phyloP scores from a whole-genome alignment of 2,329 filamentous ascomycete species.

The Alternaria incomplexa region DNA sequence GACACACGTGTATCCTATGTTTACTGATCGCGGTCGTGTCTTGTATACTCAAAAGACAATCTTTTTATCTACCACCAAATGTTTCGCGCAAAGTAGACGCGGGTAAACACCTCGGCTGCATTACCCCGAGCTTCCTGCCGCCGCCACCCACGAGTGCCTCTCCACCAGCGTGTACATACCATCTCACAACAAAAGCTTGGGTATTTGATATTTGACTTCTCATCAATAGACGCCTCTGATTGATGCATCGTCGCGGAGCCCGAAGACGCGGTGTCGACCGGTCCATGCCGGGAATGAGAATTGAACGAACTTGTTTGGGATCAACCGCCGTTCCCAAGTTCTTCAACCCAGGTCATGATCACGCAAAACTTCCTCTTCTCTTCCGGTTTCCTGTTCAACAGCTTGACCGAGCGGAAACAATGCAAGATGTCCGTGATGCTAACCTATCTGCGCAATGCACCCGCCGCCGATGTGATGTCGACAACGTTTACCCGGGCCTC shows the following conservation, averaged over 20 bases:
- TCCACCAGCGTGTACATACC: neutral
- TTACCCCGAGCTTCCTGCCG: neutral
- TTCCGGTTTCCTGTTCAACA: slow-evolving; percentile 2
- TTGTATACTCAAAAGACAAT: neutral
- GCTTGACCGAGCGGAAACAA: neutral
- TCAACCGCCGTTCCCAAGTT: neutral
- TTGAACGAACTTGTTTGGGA: neutral
- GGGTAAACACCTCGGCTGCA: neutral
- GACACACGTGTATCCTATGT: neutral
- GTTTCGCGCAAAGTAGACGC: neutral
- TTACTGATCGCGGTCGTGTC: neutral
- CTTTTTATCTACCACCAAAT: neutral
- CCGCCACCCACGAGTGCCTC: neutral
- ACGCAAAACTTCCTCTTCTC: neutral
- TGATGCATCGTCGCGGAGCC: neutral
- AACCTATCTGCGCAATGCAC: slow-evolving; percentile 12
- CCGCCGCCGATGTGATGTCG: slow-evolving; percentile 6
- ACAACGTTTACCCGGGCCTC: slow-evolving; percentile 13
- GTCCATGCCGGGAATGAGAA: neutral
- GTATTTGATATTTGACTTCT: neutral
- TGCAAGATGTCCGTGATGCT: neutral
- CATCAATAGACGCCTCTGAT: neutral
- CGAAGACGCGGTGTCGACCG: neutral
- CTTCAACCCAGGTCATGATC: slow-evolving; percentile 1
- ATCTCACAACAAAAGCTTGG: neutral